Base-by-base conservation (phyloP, 441 rosid genomes). In the Biscutella auriculata region DNA sequence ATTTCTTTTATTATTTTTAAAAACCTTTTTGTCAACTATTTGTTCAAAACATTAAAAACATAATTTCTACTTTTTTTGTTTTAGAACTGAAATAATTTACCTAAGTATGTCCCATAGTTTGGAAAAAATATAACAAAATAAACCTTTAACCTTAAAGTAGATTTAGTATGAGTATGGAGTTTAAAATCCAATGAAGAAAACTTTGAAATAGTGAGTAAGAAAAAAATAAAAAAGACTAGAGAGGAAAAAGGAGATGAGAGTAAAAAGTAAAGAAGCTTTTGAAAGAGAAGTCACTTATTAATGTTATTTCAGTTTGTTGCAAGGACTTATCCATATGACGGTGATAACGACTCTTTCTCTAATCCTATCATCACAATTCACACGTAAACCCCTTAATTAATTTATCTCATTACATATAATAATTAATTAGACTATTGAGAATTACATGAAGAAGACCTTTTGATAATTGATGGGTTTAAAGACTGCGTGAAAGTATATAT, bases 321-420 rank as follows among this genome's bases (percentile, higher is more conserved):
- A 30, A 4, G 60, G 44, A 60, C 66, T 60, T 66, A 60, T 66
- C 71, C 66, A 66, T 60, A 37, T 44, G 56, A 37, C 13, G 12
- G 4, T 58, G 70, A 66, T 51, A 58, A 66, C 65, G 70, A 66
- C n/a, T n/a, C 60, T 9, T 66, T 64, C 27, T 25, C 60, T 34
- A 58, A 66, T 57, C 27, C 54, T 66, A 64, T 34, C 8, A 17
- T 27, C 6, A 58, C 70, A 66, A 64, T 59, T 58, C 25, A 25
- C 56, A 8, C 17, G 23, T 11, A 26, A 46, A 9, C 53, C n/a
- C n/a, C n/a, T n/a, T n/a, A n/a, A n/a, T n/a, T n/a, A n/a, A n/a
- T 49, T 57, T 57, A 49, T 50, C 32, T 19, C 42, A 40, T 56
- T 30, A 46, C 8, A 25, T 27, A 33, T 34, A 14, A 43, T 34